phyloP scores from a whole-genome alignment of 1,284 basidiomycete genomes.

The Phellinidium pouzarii region DNA sequence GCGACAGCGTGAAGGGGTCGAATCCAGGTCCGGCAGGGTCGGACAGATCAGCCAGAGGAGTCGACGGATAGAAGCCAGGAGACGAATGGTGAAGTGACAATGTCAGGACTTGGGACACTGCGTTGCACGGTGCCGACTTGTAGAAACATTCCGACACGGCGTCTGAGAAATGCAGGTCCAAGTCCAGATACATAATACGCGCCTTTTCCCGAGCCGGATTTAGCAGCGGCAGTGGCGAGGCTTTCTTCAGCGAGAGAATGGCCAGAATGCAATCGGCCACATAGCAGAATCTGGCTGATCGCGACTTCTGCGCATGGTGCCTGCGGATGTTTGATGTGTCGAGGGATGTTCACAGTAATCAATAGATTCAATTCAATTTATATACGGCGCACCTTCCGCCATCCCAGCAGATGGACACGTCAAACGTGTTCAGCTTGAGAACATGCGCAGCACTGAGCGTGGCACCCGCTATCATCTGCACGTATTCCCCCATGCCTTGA shows the following conservation, averaged over 20 bases:
- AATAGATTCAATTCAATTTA: too few relatives aligned
- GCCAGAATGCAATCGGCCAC: slow-evolving; percentile 86
- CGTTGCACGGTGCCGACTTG: slow-evolving; percentile 29
- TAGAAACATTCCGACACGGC: slow-evolving; percentile 78
- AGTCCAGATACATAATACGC: slow-evolving; percentile 82
- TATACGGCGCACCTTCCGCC: slow-evolving; percentile 56
- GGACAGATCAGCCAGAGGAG: slow-evolving; percentile 47
- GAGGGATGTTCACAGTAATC: neutral
- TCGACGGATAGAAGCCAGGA: slow-evolving; percentile 78
- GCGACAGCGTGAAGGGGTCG: slow-evolving; percentile 69
- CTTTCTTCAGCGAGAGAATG: slow-evolving; percentile 52
- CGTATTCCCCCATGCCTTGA: slow-evolving; percentile 60
- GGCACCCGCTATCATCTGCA: slow-evolving; percentile 68
- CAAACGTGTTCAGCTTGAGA: slow-evolving; percentile 46
- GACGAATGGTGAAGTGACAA: slow-evolving; percentile 80
- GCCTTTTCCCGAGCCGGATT: slow-evolving; percentile 35
- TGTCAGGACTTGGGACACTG: slow-evolving; percentile 58
- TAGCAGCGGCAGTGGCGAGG: slow-evolving; percentile 17
- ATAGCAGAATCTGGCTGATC: slow-evolving; percentile 89
- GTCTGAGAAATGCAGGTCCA: slow-evolving; percentile 90
- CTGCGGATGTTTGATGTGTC: slow-evolving; percentile 29
- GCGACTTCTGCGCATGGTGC: slow-evolving; percentile 70
- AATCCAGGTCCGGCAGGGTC: slow-evolving; percentile 33
- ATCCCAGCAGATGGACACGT: slow-evolving; percentile 78
- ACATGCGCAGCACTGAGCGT: slow-evolving; percentile 65